Evolutionary conservation across 2,329 filamentous ascomycete genomes (phyloP).

Genomic region (Pseudonectria foliicola): DNA sequence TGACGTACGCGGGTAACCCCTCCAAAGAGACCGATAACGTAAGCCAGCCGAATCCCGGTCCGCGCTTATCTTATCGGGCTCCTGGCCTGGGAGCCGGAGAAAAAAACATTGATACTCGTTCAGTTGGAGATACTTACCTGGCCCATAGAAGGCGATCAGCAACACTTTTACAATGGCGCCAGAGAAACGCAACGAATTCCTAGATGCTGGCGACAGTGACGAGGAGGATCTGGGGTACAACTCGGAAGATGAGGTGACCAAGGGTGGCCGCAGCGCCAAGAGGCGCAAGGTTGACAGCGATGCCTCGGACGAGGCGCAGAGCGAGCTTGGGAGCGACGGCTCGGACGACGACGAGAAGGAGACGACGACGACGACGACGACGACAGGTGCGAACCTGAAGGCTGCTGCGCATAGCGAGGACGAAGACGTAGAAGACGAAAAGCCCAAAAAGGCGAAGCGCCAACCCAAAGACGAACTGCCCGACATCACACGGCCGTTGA

Average conservation of each 20-base stretch:
- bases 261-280: slow-evolving; percentile 57
- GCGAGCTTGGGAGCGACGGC: slow-evolving; percentile 29
- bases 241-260: slow-evolving; percentile 62
- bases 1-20: too few species aligned
- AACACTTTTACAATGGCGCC: slow-evolving; percentile 46
- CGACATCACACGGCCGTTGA: slow-evolving; percentile 46
- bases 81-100: neutral
- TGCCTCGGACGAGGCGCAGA: slow-evolving; percentile 22
- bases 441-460: slow-evolving; percentile 16
- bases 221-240: slow-evolving; percentile 54
- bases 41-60: too few species aligned
- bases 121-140: neutral
- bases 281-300: slow-evolving; percentile 50
- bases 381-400: slow-evolving; percentile 20
- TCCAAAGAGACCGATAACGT: too few species aligned
- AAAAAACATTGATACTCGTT: neutral
- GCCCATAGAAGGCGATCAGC: neutral
- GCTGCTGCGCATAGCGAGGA: slow-evolving; percentile 15
- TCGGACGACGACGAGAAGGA: slow-evolving; percentile 28
- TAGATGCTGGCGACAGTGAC: slow-evolving; percentile 53
- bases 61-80: neutral
- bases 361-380: slow-evolving; percentile 14
- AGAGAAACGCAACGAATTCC: slow-evolving; percentile 66
- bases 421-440: slow-evolving; percentile 17
- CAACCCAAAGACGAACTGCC: slow-evolving; percentile 31